These are phyloP conservation scores for Blastobotrys buckinghamii DNA, from an alignment of 1,139 yeast species.

Conservation along the genomic window DNA sequence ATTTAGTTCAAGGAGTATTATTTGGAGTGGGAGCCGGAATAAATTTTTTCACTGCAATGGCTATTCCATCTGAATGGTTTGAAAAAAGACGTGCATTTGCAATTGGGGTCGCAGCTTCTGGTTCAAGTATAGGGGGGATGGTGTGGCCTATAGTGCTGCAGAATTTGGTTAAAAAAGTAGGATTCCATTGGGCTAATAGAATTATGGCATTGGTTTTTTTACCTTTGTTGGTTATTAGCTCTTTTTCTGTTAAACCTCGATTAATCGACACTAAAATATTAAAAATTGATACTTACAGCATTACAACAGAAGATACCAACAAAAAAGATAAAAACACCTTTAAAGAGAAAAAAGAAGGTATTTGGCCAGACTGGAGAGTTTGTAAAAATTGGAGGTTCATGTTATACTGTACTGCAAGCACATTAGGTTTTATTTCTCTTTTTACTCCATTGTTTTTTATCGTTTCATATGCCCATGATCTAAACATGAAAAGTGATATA, in stretches of 20 bases:
- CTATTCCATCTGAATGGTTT: conserved; percentile 44
- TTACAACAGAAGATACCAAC: too few relatives aligned
- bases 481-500: conserved; percentile 26
- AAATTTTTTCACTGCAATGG: conserved; percentile 24
- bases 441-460: conserved; percentile 38
- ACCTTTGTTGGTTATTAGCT: conserved; percentile 37
- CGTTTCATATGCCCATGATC: conserved; percentile 35
- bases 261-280: too few relatives aligned
- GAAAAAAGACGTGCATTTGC: conserved; percentile 51
- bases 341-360: not conserved
- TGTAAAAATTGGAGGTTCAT: conserved; percentile 19
- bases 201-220: conserved; percentile 41
- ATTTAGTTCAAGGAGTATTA: conserved; percentile 48
- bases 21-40: conserved; percentile 45
- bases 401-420: conserved; percentile 22
- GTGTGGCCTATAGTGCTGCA: conserved; percentile 43
- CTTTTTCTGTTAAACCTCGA: conserved; percentile 29
- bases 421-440: conserved; percentile 33
- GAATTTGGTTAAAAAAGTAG: conserved; percentile 37
- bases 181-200: conserved; percentile 49
- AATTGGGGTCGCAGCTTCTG: conserved; percentile 51
- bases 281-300: too few relatives aligned
- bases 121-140: conserved; percentile 61
- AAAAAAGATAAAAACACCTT: conserved; percentile 21
- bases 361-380: conserved; percentile 20